Evolutionary conservation across 108 stramenopile species (phyloP), one percentile per base, ranked within the genome.

Genomic region (Nannochloropsis salina): DNA sequence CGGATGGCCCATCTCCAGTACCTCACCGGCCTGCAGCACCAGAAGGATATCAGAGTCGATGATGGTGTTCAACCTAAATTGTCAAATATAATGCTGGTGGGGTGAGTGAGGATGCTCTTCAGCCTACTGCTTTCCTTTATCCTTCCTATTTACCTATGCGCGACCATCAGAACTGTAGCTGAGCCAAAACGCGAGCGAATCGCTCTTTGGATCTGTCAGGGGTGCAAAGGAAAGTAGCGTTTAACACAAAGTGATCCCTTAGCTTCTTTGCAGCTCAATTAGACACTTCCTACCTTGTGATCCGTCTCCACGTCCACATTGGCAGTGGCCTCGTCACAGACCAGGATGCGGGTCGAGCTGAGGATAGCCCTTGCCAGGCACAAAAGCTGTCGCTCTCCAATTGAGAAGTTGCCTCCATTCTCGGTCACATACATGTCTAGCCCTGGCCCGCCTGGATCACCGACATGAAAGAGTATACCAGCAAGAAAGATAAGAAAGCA

Each of bases 1-100:
- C 8, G 99, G 99, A 15, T 90, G 83, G 45, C 94, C 99, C 80
- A 91, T 94, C 86, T 99, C 99, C 4, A 95, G 86, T 18, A 98
- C 92, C 43, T 90, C 21, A 5, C 97, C 98, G n/a, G 91, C 84
- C 41, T 95, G 94, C 83, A 99, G 87, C 12, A 98, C 98, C 12
- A 96, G 83, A 44, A 99, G 94, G 42, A 89, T 88, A 91, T 99
- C 96, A 89, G 93, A 92, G 43, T 96, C 91, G 40, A 99, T 89
- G 9, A 98, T 93, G 3, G 97, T 97, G 9, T 93, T 93, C 42
- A 92, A 91, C 9, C 83, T 15, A 85, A 97, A 83, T 11, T 83
- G 44, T 9, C 42, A 45, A 15, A 87, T 80, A 31, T 85, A 82
- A 2, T 85, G 83, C 15, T 88, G n/a, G 12, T 86, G 87, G 21